Base-by-base conservation (phyloP, 345 rosid genomes). In the Citrus sp. region DNA sequence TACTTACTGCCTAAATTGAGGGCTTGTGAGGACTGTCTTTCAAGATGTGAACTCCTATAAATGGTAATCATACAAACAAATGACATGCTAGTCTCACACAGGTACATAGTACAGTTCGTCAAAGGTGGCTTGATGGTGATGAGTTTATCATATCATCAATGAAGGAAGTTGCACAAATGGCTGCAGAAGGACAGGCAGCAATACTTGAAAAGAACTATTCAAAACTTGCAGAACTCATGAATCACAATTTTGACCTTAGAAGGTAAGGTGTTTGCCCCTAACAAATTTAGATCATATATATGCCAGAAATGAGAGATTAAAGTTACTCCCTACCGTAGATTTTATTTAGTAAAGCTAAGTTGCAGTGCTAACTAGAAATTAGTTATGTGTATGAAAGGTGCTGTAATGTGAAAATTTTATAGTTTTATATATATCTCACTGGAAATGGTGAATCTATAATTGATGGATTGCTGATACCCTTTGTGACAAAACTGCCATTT, bases 101-200 rank as follows among this genome's bases (percentile, higher is more conserved):
- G 99, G 92, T 96, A 55, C 99, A 94, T 79, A 90, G 98, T 77
- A 84, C 86, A 40, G 98, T 96, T 62, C 83, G 91, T 42, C 93
- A 92, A 80, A 89, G 95, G 73, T 96, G 99, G 99, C 90, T 94
- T 54, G 84, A 90, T 34, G 99, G 99, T 70, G 99, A 92, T 77
- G 81, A 90, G 79, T 83, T 90, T 72, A 90, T 96, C 70, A 85
- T 89, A 63, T 85, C 92, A 73, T 82, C 93, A 30, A 91, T 94
- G 97, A 67, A 60, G 79, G 86, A 92, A 87, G 95, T 90, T 75
- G 92, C 94, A 80, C 79, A 90, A 59, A 9, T 92, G 56, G 97
- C 97, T 30, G 79, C 81, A 74, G 87, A 91, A 85, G 99, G 99
- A 12, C 80, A 75, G 77, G 82, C 79, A 66, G 94, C 86, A 64